phyloP scores from a whole-genome alignment of 2,329 filamentous ascomycete species.

The Ceratocystiopsis minuta region DNA sequence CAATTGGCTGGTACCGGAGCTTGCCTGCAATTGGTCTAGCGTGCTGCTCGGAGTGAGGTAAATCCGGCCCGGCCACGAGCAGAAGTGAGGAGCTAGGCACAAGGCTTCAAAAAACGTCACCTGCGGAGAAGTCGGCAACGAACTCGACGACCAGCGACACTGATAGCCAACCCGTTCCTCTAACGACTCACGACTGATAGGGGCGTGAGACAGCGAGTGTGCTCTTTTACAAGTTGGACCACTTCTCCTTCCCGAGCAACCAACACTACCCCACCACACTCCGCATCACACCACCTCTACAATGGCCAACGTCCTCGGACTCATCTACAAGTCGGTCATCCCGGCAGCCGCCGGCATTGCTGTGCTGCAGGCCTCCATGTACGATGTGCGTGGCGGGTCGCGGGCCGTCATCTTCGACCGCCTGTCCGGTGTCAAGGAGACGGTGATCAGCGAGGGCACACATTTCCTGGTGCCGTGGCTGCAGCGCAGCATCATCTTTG shows the following conservation, averaged over 20 bases:
- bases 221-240: too few species aligned
- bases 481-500: slow-evolving; percentile 85
- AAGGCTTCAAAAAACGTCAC: neutral
- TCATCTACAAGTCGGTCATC: slow-evolving; percentile 50
- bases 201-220: too few species aligned
- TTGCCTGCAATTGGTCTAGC: too few species aligned
- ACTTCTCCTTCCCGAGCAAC: neutral
- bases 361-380: slow-evolving; percentile 62
- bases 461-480: slow-evolving; percentile 95
- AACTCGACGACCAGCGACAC: too few species aligned
- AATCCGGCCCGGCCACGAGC: slow-evolving; percentile 3
- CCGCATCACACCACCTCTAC: slow-evolving; percentile 5
- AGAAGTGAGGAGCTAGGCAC: neutral
- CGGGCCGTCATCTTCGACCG: slow-evolving; percentile 97
- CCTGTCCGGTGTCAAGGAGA: slow-evolving; percentile 76
- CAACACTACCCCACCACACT: neutral
- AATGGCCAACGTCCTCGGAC: slow-evolving; percentile 41
- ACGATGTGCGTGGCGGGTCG: slow-evolving; percentile 90
- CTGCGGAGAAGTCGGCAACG: too few species aligned
- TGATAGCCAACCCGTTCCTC: too few species aligned
- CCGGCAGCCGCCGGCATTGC: slow-evolving; percentile 53
- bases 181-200: too few species aligned
- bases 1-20: slow-evolving; percentile 4
- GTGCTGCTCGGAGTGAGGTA: neutral
- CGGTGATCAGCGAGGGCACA: slow-evolving; percentile 86